Evolutionary conservation across 1,139 yeast genomes (phyloP).

Genomic region (Yamadazyma friedrichii): DNA sequence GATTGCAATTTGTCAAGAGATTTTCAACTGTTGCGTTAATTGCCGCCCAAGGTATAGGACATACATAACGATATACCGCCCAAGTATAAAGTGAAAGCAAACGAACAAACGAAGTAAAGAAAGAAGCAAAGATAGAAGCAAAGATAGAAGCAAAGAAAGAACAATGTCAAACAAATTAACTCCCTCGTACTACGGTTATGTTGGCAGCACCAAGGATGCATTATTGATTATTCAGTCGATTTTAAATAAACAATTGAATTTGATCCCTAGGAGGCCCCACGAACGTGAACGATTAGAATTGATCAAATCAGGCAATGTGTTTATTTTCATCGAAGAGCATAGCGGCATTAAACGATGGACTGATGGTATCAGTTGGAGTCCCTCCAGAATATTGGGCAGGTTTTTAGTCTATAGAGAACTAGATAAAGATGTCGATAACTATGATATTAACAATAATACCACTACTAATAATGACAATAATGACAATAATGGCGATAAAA

Average conservation of each 20-base stretch:
- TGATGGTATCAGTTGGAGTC: conserved; percentile 91
- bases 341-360: conserved; percentile 93
- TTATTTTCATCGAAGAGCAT: conserved; percentile 78
- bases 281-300: conserved; percentile 69
- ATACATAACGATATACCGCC: no score
- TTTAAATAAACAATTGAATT: conserved; percentile 55
- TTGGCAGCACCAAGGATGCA: conserved; percentile 82
- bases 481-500: conserved; percentile 16
- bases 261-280: conserved; percentile 79
- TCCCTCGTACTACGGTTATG: conserved; percentile 77
- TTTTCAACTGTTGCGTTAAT: no score
- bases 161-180: conserved; percentile 13
- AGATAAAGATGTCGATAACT: conserved; percentile 40
- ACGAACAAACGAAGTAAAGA: no score
- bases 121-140: no score
- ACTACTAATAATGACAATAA: conserved; percentile 1
- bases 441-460: background rate
- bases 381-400: conserved; percentile 80
- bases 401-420: conserved; percentile 80
- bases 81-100: no score
- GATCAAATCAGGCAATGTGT: conserved; percentile 76
- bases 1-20: no score
- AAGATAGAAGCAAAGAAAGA: no score
- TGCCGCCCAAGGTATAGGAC: no score
- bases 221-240: conserved; percentile 78